Evolutionary conservation across 78 protist species (phyloP).

Genomic region (Dictyostelium citrinum): DNA sequence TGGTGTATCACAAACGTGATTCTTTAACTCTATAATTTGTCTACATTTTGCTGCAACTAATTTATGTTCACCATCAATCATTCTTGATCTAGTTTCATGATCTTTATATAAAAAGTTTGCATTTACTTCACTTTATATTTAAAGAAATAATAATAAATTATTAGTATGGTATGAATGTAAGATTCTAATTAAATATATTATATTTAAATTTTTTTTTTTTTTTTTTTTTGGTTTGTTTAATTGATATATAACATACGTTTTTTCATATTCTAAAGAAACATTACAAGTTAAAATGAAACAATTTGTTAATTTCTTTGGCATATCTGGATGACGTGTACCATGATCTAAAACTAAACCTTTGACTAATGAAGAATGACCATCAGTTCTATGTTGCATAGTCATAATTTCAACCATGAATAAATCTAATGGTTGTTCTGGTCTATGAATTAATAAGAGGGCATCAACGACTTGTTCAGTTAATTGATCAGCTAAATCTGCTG

Average conservation of each 20-base stretch:
- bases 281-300: constrained; percentile 94
- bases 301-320: constrained; percentile 93
- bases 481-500: constrained; percentile 82
- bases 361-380: constrained; percentile 89
- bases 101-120: constrained; percentile 90
- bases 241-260: constrained; percentile 74
- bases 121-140: constrained; percentile 90
- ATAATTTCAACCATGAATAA: constrained; percentile 99
- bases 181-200: too few relatives aligned
- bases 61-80: constrained; percentile 97
- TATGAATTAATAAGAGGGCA: constrained; percentile 91
- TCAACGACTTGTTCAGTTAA: constrained; percentile 95
- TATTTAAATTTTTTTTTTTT: too few relatives aligned
- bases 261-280: constrained; percentile 98
- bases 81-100: constrained; percentile 93
- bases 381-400: constrained; percentile 97
- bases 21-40: constrained; percentile 95
- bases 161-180: neutral
- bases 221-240: neutral
- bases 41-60: constrained; percentile 93
- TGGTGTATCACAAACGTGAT: constrained; percentile 85
- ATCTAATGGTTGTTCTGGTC: constrained; percentile 88
- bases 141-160: neutral
- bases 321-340: constrained; percentile 99
- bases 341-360: constrained; percentile 99